These are phyloP conservation scores for Corylus heterophylla DNA, from an alignment of 306 rosid species.

Conservation along the genomic window DNA sequence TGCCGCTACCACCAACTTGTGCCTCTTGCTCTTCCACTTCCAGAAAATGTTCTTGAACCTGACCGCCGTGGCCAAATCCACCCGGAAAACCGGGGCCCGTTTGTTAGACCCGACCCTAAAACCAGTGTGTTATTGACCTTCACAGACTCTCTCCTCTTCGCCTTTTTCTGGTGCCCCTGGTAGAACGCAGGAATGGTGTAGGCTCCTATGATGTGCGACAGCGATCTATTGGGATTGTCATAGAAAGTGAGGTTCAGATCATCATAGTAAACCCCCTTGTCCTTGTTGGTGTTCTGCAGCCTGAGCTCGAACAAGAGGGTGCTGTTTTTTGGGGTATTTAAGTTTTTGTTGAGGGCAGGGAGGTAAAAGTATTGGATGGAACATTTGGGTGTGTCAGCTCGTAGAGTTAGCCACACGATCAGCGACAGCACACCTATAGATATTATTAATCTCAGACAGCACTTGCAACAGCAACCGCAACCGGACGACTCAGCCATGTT, in stretches of 20 bases:
- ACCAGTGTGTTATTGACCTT: slow-evolving; percentile 31
- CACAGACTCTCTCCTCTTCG: slow-evolving; percentile 8
- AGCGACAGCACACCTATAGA: slow-evolving; percentile 39
- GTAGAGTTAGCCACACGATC: slow-evolving; percentile 51
- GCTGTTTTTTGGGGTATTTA: slow-evolving; percentile 36
- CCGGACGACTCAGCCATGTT: slow-evolving; percentile 22
- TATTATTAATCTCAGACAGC: slow-evolving; percentile 31
- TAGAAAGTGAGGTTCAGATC: slow-evolving; percentile 40
- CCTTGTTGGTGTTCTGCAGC: slow-evolving; percentile 64
- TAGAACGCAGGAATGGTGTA: slow-evolving; percentile 36
- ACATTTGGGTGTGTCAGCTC: slow-evolving; percentile 51
- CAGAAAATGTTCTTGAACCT: slow-evolving; percentile 59
- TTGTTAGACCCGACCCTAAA: background rate
- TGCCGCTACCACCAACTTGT: slow-evolving; percentile 47
- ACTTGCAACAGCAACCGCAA: slow-evolving; percentile 22
- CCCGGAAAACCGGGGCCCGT: slow-evolving; percentile 35
- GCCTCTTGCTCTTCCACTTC: slow-evolving; percentile 62
- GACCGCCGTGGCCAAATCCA: slow-evolving; percentile 58
- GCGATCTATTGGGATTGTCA: slow-evolving; percentile 11
- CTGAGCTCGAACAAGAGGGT: slow-evolving; percentile 35
- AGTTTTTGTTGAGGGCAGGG: slow-evolving; percentile 66
- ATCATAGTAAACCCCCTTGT: slow-evolving; percentile 71
- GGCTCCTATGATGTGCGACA: slow-evolving; percentile 28
- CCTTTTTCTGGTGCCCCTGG: slow-evolving; percentile 79
- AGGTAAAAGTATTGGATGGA: slow-evolving; percentile 48